phyloP scores from a whole-genome alignment of 148 eudicot species.

The Spergularia bocconei region DNA sequence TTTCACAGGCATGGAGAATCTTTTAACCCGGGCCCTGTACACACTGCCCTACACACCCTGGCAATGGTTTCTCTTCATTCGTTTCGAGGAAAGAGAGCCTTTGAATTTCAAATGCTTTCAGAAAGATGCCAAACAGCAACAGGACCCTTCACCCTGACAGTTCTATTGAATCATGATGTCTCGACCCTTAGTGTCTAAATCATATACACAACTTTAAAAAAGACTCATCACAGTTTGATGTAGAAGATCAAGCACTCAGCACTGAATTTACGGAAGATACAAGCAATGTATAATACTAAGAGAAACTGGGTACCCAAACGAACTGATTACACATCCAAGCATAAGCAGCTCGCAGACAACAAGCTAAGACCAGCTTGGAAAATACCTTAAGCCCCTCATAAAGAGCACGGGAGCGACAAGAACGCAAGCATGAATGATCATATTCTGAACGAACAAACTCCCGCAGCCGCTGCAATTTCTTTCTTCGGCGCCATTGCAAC shows the following conservation, averaged over 20 bases:
- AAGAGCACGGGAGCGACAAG: constrained; percentile 99
- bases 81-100: not conserved
- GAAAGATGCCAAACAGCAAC: not conserved
- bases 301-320: no score
- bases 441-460: constrained; percentile 99
- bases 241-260: not conserved
- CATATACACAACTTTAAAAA: not conserved
- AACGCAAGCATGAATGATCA: constrained; percentile 98
- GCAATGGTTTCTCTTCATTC: no score
- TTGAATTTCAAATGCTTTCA: not conserved
- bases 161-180: not conserved
- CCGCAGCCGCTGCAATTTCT: constrained; percentile 76
- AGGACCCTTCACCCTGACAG: not conserved
- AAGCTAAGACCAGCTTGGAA: not conserved
- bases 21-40: not conserved
- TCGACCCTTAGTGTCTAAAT: not conserved
- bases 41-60: no score
- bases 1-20: not conserved
- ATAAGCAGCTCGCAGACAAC: not conserved
- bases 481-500: constrained; percentile 91
- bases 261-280: not conserved
- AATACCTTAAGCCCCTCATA: constrained; percentile 98
- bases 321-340: not conserved
- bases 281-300: not conserved
- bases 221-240: not conserved